Conservation (phyloP, 208 protist genomes). For the Leishmania arabica region DNA sequence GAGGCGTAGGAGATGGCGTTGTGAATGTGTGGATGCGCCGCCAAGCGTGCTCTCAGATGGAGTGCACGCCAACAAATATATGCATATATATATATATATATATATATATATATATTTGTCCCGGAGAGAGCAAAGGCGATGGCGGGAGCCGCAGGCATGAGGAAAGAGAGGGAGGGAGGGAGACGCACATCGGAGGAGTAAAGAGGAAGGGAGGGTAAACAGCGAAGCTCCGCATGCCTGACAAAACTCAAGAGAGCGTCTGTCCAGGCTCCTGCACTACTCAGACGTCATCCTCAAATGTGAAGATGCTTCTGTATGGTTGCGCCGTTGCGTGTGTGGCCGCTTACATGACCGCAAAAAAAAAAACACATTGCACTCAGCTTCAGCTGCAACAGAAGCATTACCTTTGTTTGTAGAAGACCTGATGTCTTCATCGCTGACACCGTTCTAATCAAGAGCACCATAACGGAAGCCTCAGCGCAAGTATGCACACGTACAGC, state of each 20-base stretch:
- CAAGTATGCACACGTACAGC: not conserved
- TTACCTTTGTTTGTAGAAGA: not conserved
- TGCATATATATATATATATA: too few species aligned
- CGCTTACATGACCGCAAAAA: not conserved
- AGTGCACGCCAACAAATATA: not conserved
- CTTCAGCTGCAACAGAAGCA: not conserved
- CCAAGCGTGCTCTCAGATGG: not conserved
- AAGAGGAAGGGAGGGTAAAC: not conserved
- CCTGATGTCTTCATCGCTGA: not conserved
- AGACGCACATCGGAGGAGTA: not conserved
- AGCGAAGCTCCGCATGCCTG: not conserved
- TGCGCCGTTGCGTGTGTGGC: not conserved
- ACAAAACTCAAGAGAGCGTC: not conserved
- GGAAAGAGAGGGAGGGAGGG: not conserved
- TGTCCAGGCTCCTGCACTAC: not conserved
- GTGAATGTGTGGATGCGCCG: not conserved
- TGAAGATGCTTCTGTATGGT: not conserved
- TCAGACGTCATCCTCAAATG: not conserved
- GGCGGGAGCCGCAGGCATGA: not conserved
- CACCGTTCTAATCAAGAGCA: not conserved
- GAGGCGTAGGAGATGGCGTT: not conserved
- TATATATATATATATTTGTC: not conserved
- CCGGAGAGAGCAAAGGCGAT: not conserved
- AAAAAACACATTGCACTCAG: not conserved
- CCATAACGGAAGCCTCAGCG: not conserved